A percentile compares a stretch with the other conserved stretches of the same genome.
phyloP scores from a whole-genome alignment of 164 flowering plant genomes.

The Kalanchoe fedtschenkoi region DNA sequence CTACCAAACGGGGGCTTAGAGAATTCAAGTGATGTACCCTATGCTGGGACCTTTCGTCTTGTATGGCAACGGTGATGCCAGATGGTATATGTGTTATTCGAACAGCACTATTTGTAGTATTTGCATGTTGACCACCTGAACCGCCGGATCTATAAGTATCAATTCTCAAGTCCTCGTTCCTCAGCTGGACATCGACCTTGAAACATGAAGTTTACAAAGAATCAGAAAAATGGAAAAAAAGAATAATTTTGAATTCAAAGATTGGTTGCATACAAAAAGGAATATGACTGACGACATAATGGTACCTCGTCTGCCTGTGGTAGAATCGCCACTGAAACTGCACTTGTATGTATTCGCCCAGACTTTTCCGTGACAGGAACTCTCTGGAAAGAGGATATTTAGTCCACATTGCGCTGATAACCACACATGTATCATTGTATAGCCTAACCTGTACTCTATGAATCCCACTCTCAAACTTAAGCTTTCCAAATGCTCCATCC shows the following conservation, averaged over 20 bases:
- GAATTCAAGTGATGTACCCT: slow-evolving; percentile 31
- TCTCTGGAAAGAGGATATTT: slow-evolving; percentile 48
- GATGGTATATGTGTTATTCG: slow-evolving; percentile 79
- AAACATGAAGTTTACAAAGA: slow-evolving; percentile 8
- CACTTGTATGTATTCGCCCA: slow-evolving; percentile 97
- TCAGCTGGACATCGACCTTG: slow-evolving; percentile 89
- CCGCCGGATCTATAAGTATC: slow-evolving; percentile 98
- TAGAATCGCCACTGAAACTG: slow-evolving; percentile 93
- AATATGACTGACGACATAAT: background rate
- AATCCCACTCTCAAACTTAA: slow-evolving; percentile 96
- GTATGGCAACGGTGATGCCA: slow-evolving; percentile 70
- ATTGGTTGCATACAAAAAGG: background rate
- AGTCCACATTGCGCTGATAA: no score
- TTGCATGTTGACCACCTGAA: slow-evolving; percentile 97
- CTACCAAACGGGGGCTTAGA: no score
- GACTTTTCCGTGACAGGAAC: slow-evolving; percentile 93
- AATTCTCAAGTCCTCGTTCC: slow-evolving; percentile 78
- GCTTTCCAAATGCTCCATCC: slow-evolving; percentile 66
- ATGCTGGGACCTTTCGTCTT: slow-evolving; percentile 95
- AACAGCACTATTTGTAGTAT: slow-evolving; percentile 98
- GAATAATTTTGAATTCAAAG: background rate
- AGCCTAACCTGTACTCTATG: slow-evolving; percentile 85
- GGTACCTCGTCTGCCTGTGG: slow-evolving; percentile 95
- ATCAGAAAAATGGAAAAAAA: background rate
- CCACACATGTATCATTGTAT: background rate